These are phyloP conservation scores for Teunomyces aglyptinius DNA, from an alignment of 805 yeast genomes.

Conservation along the genomic window DNA sequence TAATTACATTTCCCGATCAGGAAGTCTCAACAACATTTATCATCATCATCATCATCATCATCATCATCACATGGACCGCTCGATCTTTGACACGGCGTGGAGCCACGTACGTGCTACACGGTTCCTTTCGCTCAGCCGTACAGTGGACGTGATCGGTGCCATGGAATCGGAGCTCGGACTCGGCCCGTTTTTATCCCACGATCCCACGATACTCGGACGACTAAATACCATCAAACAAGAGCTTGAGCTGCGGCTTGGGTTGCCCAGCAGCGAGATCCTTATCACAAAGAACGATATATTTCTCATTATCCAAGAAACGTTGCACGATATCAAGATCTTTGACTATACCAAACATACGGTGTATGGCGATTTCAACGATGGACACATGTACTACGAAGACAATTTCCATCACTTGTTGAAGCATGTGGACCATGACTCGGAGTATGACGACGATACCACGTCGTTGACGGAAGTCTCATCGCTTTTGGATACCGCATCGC, in stretches of 20 bases:
- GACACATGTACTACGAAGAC: slow-evolving; percentile 10
- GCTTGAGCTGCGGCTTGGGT: slow-evolving; percentile 8
- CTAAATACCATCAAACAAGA: slow-evolving; percentile 6
- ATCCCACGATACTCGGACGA: slow-evolving; percentile 5
- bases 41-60: too few species aligned
- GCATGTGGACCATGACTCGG: slow-evolving; percentile 11
- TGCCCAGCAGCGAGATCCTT: slow-evolving; percentile 6
- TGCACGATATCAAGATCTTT: slow-evolving; percentile 18
- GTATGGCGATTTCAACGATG: slow-evolving; percentile 15
- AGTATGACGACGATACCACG: slow-evolving; percentile 18
- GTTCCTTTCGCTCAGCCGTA: neutral
- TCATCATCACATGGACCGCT: slow-evolving; percentile 7
- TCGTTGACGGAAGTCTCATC: slow-evolving; percentile 17
- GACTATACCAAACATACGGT: slow-evolving; percentile 12
- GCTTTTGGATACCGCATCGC: neutral
- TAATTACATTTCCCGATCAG: slow-evolving; percentile 12
- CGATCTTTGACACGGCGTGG: slow-evolving; percentile 1
- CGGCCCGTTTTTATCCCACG: slow-evolving; percentile 6
- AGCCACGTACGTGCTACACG: neutral
- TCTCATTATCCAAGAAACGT: slow-evolving; percentile 11
- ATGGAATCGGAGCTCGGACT: neutral
- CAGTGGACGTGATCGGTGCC: neutral
- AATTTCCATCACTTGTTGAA: slow-evolving; percentile 9
- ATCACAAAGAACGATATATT: slow-evolving; percentile 13
- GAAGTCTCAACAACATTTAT: slow-evolving; percentile 7